phyloP scores from a whole-genome alignment of 129 eudicot genomes.

The Sambucus nigra region DNA sequence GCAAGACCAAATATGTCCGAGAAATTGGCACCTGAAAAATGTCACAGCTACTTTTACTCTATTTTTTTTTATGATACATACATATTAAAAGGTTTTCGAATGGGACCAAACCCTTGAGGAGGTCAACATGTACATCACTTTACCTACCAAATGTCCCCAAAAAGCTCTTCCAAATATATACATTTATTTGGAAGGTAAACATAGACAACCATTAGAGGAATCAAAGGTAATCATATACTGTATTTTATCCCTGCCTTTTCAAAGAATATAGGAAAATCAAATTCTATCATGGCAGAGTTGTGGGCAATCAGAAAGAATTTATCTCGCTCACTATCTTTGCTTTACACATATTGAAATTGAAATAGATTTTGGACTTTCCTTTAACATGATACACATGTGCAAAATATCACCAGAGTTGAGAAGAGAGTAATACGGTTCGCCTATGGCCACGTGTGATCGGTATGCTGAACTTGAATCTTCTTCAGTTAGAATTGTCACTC shows the following conservation, averaged over 20 bases:
- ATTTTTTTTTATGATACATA: background rate
- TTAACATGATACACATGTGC: too few species aligned
- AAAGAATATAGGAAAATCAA: too few species aligned
- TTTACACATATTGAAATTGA: too few species aligned
- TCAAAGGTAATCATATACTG: too few species aligned
- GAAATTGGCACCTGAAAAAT: conserved; percentile 83
- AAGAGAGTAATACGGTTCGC: conserved; percentile 63
- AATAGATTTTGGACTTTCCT: too few species aligned
- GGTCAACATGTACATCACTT: conserved; percentile 73
- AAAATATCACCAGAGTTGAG: conserved; percentile 69
- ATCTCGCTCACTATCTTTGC: too few species aligned
- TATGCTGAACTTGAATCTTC: conserved; percentile 72
- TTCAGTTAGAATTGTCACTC: conserved; percentile 76
- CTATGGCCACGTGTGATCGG: conserved; percentile 43
- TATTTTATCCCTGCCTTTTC: too few species aligned
- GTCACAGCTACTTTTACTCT: conserved; percentile 61
- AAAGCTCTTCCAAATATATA: conserved; percentile 61
- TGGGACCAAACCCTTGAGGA: conserved; percentile 98
- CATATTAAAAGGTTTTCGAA: conserved; percentile 86
- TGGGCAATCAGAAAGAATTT: too few species aligned
- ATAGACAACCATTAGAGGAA: too few species aligned
- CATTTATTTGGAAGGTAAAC: conserved; percentile 97
- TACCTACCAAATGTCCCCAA: conserved; percentile 71
- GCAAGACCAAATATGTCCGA: conserved; percentile 49
- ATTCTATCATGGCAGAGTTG: too few species aligned